A percentile compares a stretch with the other conserved stretches of the same genome.
phyloP scores from a whole-genome alignment of 495 filamentous ascomycete species.

The Aspergillus homomorphus region DNA sequence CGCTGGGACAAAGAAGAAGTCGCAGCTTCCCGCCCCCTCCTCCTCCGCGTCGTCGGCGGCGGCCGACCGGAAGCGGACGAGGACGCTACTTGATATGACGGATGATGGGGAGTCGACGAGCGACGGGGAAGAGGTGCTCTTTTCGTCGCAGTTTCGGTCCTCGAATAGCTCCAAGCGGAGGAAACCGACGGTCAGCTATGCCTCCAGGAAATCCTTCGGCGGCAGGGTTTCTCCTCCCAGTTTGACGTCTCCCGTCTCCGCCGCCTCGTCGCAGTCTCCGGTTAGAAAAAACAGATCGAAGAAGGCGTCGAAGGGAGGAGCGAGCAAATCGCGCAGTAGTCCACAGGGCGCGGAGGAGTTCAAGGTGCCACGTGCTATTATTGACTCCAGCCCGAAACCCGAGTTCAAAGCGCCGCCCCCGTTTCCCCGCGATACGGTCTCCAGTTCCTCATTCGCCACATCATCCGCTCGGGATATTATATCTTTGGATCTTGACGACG shows the following conservation, averaged over 20 bases:
- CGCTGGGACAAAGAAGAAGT: slow-evolving; percentile 1
- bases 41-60: slow-evolving; percentile 6
- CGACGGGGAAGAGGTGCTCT: slow-evolving; percentile 17
- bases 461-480: slow-evolving; percentile 14
- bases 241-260: slow-evolving; percentile 17
- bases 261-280: slow-evolving; percentile 6
- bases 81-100: slow-evolving; percentile 10
- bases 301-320: not conserved
- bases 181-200: slow-evolving; percentile 17
- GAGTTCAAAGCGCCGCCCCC: slow-evolving; percentile 30
- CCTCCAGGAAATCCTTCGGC: slow-evolving; percentile 16
- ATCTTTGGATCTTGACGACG: slow-evolving; percentile 21
- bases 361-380: slow-evolving; percentile 28
- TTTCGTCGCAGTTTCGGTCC: slow-evolving; percentile 13
- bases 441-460: slow-evolving; percentile 24
- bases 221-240: slow-evolving; percentile 15
- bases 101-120: slow-evolving; percentile 4
- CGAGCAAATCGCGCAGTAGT: slow-evolving; percentile 10
- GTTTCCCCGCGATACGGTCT: slow-evolving; percentile 18
- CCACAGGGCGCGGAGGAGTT: slow-evolving; percentile 23
- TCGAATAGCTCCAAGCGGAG: slow-evolving; percentile 25
- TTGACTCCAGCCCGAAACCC: slow-evolving; percentile 17
- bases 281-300: slow-evolving; percentile 3
- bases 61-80: slow-evolving; percentile 13
- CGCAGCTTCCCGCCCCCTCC: too few species aligned